Percentiles rank a stretch among this genome's conserved stretches.
Evolutionary conservation across 352 stramenopile species (phyloP).

Genomic region (Elongisporangium anandrum): DNA sequence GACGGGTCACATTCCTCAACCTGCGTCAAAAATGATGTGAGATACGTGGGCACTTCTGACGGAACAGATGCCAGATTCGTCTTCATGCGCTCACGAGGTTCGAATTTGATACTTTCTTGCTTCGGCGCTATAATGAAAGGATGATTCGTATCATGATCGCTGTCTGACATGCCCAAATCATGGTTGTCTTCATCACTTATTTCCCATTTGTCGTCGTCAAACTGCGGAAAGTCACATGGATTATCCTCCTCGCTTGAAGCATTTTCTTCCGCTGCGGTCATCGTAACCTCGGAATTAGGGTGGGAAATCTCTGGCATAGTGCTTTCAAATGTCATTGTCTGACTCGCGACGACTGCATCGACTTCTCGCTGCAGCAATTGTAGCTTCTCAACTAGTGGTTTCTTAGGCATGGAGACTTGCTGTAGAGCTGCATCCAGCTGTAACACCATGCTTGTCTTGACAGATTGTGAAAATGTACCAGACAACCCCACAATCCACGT

Average conservation of each 20-base stretch:
- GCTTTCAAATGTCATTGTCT: not conserved
- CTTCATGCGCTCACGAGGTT: constrained; percentile 16
- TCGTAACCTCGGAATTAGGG: not conserved
- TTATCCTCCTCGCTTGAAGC: not conserved
- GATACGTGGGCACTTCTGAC: constrained; percentile 22
- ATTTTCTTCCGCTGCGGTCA: not conserved
- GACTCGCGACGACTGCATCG: not conserved
- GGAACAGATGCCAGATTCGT: constrained; percentile 13
- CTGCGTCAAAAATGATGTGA: constrained; percentile 36
- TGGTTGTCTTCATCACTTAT: constrained; percentile 3
- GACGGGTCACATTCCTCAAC: constrained; percentile 37
- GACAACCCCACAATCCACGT: not conserved
- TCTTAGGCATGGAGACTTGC: not conserved
- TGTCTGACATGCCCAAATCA: constrained; percentile 3
- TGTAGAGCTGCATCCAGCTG: not conserved
- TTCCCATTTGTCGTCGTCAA: constrained; percentile 7
- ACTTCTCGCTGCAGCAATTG: not conserved
- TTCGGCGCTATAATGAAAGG: not conserved
- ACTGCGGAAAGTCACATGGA: not conserved
- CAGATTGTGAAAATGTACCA: not conserved
- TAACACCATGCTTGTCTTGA: not conserved
- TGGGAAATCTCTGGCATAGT: not conserved
- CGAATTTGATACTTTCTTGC: not conserved
- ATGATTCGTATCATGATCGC: not conserved
- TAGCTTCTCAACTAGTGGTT: not conserved